Conservation (phyloP, 1,139 yeast genomes). For the Yamadazyma trypodendri region DNA sequence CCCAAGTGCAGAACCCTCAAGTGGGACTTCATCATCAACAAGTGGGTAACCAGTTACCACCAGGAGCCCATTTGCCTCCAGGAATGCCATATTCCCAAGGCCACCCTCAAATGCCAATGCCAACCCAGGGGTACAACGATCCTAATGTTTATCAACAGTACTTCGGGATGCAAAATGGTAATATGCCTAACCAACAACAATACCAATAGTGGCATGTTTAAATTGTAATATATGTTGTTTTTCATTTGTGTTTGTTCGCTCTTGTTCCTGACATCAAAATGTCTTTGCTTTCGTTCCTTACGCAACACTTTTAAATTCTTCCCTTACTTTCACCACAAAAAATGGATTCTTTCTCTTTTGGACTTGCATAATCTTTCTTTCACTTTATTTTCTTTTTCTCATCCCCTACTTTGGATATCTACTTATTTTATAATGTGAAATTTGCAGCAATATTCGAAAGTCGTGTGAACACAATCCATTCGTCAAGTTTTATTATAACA, state of each 20-base stretch:
- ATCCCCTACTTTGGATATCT: too few relatives aligned
- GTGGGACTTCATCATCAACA: slow-evolving; percentile 27
- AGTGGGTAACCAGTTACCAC: slow-evolving; percentile 38
- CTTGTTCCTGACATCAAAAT: too few relatives aligned
- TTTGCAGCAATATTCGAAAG: too few relatives aligned
- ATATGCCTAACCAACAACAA: slow-evolving; percentile 45
- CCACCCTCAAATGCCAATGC: slow-evolving; percentile 39
- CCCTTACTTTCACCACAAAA: too few relatives aligned
- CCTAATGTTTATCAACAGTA: slow-evolving; percentile 59
- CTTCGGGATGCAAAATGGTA: slow-evolving; percentile 53
- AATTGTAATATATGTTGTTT: slow-evolving; percentile 1
- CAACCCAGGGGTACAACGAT: slow-evolving; percentile 25
- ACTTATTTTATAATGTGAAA: too few relatives aligned
- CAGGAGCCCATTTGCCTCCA: slow-evolving; percentile 48
- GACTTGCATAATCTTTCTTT: too few relatives aligned
- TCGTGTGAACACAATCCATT: too few relatives aligned
- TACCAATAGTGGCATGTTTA: slow-evolving; percentile 22
- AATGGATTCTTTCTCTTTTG: too few relatives aligned
- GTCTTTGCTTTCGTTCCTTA: background rate
- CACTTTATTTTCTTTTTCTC: too few relatives aligned
- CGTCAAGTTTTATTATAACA: too few relatives aligned
- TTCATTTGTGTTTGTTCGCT: background rate
- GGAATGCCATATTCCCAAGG: slow-evolving; percentile 42
- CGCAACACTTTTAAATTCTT: too few relatives aligned
- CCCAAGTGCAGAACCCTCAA: slow-evolving; percentile 20